Evolutionary conservation across 2,329 filamentous ascomycete genomes (phyloP).

Genomic region (Aspergillus sp.): DNA sequence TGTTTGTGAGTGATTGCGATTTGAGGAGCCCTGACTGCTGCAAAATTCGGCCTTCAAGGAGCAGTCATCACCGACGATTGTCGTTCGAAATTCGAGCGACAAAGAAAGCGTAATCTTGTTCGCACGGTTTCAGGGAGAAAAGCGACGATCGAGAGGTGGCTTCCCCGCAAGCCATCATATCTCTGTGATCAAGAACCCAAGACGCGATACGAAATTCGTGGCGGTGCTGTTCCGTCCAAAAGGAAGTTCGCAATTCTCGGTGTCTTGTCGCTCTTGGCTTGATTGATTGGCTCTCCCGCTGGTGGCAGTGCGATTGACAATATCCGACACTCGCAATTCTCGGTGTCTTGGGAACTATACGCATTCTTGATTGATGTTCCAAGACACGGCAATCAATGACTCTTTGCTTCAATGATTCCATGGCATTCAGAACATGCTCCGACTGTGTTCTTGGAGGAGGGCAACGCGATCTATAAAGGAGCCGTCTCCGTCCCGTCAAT

Average conservation of each 20-base stretch:
- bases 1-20: not conserved
- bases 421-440: not conserved
- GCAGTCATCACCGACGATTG: not conserved
- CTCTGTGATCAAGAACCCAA: not conserved
- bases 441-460: not conserved
- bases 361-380: slow-evolving; percentile 9
- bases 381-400: not conserved
- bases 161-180: slow-evolving; percentile 8
- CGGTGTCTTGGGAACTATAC: slow-evolving; percentile 14
- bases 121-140: not conserved
- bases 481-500: not conserved
- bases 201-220: slow-evolving; percentile 10
- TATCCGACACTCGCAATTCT: slow-evolving; percentile 10
- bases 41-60: slow-evolving; percentile 8
- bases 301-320: slow-evolving; percentile 8
- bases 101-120: slow-evolving; percentile 5
- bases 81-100: not conserved
- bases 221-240: slow-evolving; percentile 8
- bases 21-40: slow-evolving; percentile 2
- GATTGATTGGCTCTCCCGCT: slow-evolving; percentile 8
- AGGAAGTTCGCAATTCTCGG: slow-evolving; percentile 24
- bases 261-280: slow-evolving; percentile 8
- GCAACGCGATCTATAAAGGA: slow-evolving; percentile 2
- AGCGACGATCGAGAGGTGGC: not conserved
- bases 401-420: not conserved